A percentile compares a stretch with the other conserved stretches of the same genome.
phyloP scores from a whole-genome alignment of 2,329 filamentous ascomycete genomes.

The Epichloe hybrida region DNA sequence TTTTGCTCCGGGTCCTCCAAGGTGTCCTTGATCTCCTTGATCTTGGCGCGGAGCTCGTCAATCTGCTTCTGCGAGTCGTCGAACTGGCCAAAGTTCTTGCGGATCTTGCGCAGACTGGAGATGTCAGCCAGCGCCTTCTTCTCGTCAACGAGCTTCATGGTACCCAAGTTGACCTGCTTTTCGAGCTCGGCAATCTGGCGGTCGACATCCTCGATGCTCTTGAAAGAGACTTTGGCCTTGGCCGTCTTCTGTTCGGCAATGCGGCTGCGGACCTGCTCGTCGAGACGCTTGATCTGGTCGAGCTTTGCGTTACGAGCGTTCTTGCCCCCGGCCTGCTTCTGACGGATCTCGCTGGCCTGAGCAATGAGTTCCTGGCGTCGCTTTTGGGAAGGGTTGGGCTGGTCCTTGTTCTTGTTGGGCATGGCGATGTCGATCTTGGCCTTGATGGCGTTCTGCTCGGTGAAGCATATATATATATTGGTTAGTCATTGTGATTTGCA shows the following conservation, averaged over 20 bases:
- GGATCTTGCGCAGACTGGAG: constrained; percentile 69
- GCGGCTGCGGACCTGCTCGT: constrained; percentile 75
- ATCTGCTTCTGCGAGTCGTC: constrained; percentile 81
- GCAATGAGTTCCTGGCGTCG: constrained; percentile 73
- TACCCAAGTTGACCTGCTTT: constrained; percentile 73
- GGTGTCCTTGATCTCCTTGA: constrained; percentile 75
- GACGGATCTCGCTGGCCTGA: constrained; percentile 71
- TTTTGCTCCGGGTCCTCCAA: constrained; percentile 87
- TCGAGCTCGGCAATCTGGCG: constrained; percentile 68
- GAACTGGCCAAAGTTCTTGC: constrained; percentile 80
- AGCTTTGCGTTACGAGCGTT: constrained; percentile 61
- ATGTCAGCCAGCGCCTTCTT: constrained; percentile 84
- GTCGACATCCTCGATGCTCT: constrained; percentile 79
- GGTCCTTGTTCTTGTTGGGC: constrained; percentile 61
- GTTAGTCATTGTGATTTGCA: constrained; percentile 5
- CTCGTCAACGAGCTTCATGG: constrained; percentile 94
- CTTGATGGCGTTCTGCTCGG: constrained; percentile 66
- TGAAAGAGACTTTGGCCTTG: constrained; percentile 69
- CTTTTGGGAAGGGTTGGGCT: constrained; percentile 68
- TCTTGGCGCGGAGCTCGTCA: constrained; percentile 72
- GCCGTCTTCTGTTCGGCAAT: constrained; percentile 79
- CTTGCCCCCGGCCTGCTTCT: constrained; percentile 82
- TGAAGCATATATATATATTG: not conserved
- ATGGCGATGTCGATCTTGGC: constrained; percentile 75
- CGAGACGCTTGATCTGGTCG: constrained; percentile 85